Evolutionary conservation across 2,329 filamentous ascomycete species (phyloP).

Genomic region (Calonectria honghensis): DNA sequence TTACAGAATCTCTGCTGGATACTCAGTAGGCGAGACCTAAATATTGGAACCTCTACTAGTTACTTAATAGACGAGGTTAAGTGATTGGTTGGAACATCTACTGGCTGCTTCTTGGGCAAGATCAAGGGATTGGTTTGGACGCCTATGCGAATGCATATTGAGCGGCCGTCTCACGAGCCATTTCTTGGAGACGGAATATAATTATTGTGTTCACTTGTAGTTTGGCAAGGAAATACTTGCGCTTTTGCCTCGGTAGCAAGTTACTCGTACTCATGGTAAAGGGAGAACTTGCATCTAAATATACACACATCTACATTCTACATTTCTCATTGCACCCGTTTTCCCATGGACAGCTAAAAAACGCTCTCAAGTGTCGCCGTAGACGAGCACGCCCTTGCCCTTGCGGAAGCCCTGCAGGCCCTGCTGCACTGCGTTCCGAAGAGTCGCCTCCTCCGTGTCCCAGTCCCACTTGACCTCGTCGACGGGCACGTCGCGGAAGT

Average conservation of each 20-base stretch:
- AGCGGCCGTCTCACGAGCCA: too few species aligned
- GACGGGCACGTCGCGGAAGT: conserved; percentile 90
- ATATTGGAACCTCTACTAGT: too few species aligned
- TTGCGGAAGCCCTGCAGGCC: conserved; percentile 89
- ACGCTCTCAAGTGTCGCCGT: conserved; percentile 72
- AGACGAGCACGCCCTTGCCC: conserved; percentile 94
- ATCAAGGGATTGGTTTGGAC: background rate
- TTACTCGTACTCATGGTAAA: background rate
- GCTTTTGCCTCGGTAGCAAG: too few species aligned
- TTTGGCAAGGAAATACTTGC: too few species aligned
- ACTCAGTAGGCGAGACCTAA: too few species aligned
- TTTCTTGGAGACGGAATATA: too few species aligned
- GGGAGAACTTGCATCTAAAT: background rate
- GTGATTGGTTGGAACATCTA: too few species aligned
- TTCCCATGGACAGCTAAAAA: background rate
- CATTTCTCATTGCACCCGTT: conserved; percentile 15
- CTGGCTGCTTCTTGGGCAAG: background rate
- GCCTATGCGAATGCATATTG: background rate
- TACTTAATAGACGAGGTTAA: too few species aligned
- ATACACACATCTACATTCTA: conserved; percentile 5
- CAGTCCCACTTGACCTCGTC: conserved; percentile 88
- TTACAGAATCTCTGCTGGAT: background rate
- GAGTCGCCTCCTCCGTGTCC: conserved; percentile 81
- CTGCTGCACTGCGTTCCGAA: conserved; percentile 86
- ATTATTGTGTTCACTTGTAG: too few species aligned